Evolutionary conservation across 768 basidiomycete genomes (phyloP).

Genomic region (Kwoniella heveanensis): DNA sequence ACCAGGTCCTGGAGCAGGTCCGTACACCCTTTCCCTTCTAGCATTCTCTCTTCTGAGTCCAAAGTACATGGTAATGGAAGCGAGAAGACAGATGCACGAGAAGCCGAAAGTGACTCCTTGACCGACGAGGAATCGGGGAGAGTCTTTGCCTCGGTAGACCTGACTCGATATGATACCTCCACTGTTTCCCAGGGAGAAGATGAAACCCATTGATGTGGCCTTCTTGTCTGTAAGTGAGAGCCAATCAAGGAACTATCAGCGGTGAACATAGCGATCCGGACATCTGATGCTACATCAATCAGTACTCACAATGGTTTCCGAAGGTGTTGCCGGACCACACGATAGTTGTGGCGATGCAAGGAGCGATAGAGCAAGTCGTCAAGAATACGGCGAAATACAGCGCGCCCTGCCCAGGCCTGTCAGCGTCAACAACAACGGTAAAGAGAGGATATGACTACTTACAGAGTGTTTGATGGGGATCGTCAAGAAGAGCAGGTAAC

Average conservation of each 20-base stretch:
- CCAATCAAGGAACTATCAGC: not conserved
- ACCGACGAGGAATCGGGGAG: slow-evolving; percentile 49
- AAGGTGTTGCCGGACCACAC: slow-evolving; percentile 54
- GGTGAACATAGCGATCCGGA: too few species aligned
- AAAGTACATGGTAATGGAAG: slow-evolving; percentile 44
- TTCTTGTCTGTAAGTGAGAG: slow-evolving; percentile 30
- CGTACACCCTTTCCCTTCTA: slow-evolving; percentile 51
- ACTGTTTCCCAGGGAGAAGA: slow-evolving; percentile 54
- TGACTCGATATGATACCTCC: slow-evolving; percentile 55
- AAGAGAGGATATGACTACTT: too few species aligned
- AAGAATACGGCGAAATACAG: slow-evolving; percentile 56
- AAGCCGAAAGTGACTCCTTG: slow-evolving; percentile 55
- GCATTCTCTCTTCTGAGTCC: slow-evolving; percentile 51
- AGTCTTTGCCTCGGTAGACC: slow-evolving; percentile 50
- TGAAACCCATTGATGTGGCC: slow-evolving; percentile 52
- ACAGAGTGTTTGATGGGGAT: slow-evolving; percentile 43
- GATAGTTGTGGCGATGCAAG: slow-evolving; percentile 56
- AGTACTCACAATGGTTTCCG: slow-evolving; percentile 46
- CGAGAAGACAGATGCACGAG: slow-evolving; percentile 40
- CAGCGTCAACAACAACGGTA: too few species aligned
- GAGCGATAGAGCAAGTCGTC: slow-evolving; percentile 49
- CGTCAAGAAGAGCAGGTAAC: slow-evolving; percentile 52
- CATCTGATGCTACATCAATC: too few species aligned
- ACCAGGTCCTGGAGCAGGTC: slow-evolving; percentile 22
- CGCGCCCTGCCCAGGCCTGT: slow-evolving; percentile 35